A percentile compares a stretch with the other conserved stretches of the same genome.
phyloP scores from a whole-genome alignment of 805 yeast genomes.

The Suhomyces kilbournensis region DNA sequence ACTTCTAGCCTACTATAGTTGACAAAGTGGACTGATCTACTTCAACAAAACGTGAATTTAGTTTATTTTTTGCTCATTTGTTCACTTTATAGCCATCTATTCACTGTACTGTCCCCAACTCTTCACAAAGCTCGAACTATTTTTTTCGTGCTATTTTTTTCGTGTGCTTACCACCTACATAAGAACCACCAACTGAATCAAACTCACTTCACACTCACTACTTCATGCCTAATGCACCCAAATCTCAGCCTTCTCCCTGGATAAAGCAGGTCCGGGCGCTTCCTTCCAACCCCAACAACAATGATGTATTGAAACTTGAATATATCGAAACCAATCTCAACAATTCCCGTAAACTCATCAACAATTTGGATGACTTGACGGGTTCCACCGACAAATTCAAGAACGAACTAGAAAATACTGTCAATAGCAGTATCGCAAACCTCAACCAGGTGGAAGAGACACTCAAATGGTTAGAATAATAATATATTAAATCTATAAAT shows the following conservation, averaged over 20 bases:
- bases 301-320: conserved; percentile 34
- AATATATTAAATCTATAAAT: background rate
- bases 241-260: conserved; percentile 14
- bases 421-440: conserved; percentile 16
- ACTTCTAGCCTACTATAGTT: too few relatives aligned
- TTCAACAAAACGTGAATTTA: too few relatives aligned
- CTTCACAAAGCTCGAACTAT: too few relatives aligned
- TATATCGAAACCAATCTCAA: conserved; percentile 37
- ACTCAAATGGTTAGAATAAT: conserved; percentile 20
- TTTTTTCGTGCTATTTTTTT: too few relatives aligned
- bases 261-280: conserved; percentile 27
- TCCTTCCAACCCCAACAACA: conserved; percentile 30
- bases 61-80: too few relatives aligned
- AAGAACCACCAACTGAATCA: background rate
- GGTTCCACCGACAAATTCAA: conserved; percentile 6
- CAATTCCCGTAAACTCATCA: conserved; percentile 34
- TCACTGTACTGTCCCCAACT: too few relatives aligned
- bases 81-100: too few relatives aligned
- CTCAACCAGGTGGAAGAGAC: conserved; percentile 19
- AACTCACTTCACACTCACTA: background rate
- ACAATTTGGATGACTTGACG: conserved; percentile 14
- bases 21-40: too few relatives aligned
- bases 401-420: conserved; percentile 6
- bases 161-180: background rate
- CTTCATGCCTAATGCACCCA: background rate